Percentiles rank a stretch among this genome's conserved stretches.
Evolutionary conservation across 768 basidiomycete species (phyloP).

Genomic region (Leccinum fibrillosum): DNA sequence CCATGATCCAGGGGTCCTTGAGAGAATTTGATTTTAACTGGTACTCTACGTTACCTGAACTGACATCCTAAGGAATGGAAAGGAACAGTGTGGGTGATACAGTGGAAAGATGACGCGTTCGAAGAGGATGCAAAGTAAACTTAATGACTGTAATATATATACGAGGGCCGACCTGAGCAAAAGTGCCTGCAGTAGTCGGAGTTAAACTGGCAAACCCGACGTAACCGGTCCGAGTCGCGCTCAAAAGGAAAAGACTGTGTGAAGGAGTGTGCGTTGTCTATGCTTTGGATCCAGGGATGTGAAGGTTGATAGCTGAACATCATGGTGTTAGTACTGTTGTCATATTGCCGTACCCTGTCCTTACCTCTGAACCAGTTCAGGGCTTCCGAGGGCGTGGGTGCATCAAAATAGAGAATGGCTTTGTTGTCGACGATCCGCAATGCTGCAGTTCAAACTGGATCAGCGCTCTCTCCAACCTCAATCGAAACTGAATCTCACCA

Average conservation of each 20-base stretch:
- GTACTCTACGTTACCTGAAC: conserved; percentile 27
- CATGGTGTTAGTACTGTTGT: conserved; percentile 3
- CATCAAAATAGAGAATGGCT: conserved; percentile 86
- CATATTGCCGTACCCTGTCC: conserved; percentile 7
- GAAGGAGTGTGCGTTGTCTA: conserved; percentile 35
- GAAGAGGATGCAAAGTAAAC: conserved; percentile 26
- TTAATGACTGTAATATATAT: conserved; percentile 37
- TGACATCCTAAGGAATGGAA: conserved; percentile 8
- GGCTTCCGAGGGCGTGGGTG: conserved; percentile 79
- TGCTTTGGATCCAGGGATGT: conserved; percentile 80
- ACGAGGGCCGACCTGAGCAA: conserved; percentile 25
- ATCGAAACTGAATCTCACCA: conserved; percentile 40
- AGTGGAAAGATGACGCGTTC: conserved; percentile 30
- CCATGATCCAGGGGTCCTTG: background rate
- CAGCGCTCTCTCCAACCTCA: conserved; percentile 2
- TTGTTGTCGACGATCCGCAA: conserved; percentile 90
- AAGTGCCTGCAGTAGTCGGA: conserved; percentile 1
- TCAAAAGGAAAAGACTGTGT: conserved; percentile 1
- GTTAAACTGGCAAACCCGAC: conserved; percentile 2
- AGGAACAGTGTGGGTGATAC: conserved; percentile 28
- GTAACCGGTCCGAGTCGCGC: conserved; percentile 1
- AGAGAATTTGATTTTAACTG: conserved; percentile 12
- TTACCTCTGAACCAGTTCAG: conserved; percentile 88
- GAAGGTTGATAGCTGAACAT: conserved; percentile 75
- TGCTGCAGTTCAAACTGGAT: conserved; percentile 38